Base-by-base conservation (phyloP, 1,139 yeast genomes). In the Suhomyces ambrosiae region DNA sequence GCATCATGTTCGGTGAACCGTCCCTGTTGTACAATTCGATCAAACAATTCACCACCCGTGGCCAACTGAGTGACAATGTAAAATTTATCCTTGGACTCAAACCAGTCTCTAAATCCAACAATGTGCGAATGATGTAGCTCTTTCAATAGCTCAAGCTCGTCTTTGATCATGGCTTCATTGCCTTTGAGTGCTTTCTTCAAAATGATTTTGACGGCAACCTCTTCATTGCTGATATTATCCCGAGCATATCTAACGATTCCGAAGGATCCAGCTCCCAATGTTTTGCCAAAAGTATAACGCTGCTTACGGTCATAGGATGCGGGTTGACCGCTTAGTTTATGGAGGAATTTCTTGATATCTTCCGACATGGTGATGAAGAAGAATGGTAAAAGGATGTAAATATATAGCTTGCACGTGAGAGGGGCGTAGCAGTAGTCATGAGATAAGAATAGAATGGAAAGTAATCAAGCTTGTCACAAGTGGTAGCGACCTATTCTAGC, bases 41-140 rank as follows among this genome's bases (percentile, higher is more conserved):
- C 96, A 58, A 89, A 89, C 45, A 89, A 66, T 60, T 89, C 97
- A 27, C 97, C 97, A 15, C 97, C 97, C 2, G 86, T 82, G 19
- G 96, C 95, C 53, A 88, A 68, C 56, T 80, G 82, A 17, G 92
- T 84, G 9, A 82, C 88, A 35, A 85, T 77, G 52, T 81, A 85
- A 53, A 82, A 84, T 54, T 82, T 82, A 47, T 82, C 95, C 54
- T 79, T 80, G 31, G 87, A 77, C 62, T 89, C 97, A 60, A 88
- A 89, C 92, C 94, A 87, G 54, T 87, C 96, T 44, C 81, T 70
- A 58, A 88, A 85, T 18, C 80, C 80, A 12, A 89, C 94, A 45
- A 89, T 86, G 58, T 89, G 86, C 2, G 89, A 89, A 57, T 88
- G 95, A 41, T 76, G 58, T 48, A 89, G 68, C 47, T 72, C 74